Evolutionary conservation across 192 early-diverging fungal species (phyloP), one percentile per base, ranked within the genome.

Genomic region (Glomus cerebriforme): DNA sequence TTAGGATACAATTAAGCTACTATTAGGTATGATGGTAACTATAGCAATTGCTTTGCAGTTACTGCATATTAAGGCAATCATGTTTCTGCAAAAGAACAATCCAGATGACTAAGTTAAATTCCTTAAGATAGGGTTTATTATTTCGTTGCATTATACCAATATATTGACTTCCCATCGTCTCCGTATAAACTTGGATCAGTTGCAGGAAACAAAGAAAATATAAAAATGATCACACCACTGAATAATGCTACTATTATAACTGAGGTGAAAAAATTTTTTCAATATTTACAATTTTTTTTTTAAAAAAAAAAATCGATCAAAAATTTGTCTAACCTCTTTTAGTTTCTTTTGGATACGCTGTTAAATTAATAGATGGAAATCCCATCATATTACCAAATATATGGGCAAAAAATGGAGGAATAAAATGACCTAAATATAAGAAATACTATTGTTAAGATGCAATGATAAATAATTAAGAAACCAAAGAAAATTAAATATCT

Each of bases 341-440:
- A 54, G 29, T 6, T 37, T n/a, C 37, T 45, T 63, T 27, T n/a
- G 54, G 12, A 64, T 64, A 64, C 7, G 17, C 13, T 27, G 45
- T n/a, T 10, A 78, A 3, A 68, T 78, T 26, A 43, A 78, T 9
- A 32, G 7, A 31, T n/a, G 94, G 94, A 29, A 94, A 90, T 19
- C 94, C 94, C 89, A 93, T 90, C 9, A 86, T 76, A 70, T 95
- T 95, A 80, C 93, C 94, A 59, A 95, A 88, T 49, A 85, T 78
- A 79, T 95, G 94, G n/a, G 84, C 82, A 13, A 90, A 34, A 43
- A 91, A 84, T 10, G 88, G 83, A 0, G 87, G 80, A 67, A 83
- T 60, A 8, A 94, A 35, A 75, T 79, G 83, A 6, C 89, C 87
- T 81, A 43, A 43, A 22, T 37, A 26, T 17, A 54, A 75, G 1